A percentile compares a stretch with the other conserved stretches of the same genome.
Evolutionary conservation across 1,284 basidiomycete species (phyloP).

Genomic region (Pseudozyma sp.): DNA sequence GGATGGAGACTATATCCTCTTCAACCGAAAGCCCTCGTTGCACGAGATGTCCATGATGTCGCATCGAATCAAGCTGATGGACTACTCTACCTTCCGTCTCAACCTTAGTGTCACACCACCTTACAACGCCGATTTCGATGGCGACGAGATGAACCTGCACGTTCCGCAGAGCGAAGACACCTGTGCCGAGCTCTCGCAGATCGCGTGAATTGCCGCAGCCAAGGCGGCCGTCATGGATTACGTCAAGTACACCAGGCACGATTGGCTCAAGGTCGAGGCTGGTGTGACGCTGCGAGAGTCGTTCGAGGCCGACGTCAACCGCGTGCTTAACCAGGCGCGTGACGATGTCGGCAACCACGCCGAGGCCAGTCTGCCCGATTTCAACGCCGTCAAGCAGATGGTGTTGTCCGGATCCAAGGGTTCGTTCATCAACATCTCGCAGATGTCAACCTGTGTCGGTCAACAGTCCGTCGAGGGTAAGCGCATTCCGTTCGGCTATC

Average conservation of each 20-base stretch:
- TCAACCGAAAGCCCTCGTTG: conserved; percentile 97
- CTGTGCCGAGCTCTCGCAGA: conserved; percentile 95
- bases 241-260: conserved; percentile 64
- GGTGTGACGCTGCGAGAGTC: conserved; percentile 99
- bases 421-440: conserved; percentile 94
- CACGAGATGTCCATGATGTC: conserved; percentile 99
- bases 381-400: conserved; percentile 99
- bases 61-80: conserved; percentile 96
- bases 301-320: conserved; percentile 92
- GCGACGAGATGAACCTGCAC: conserved; percentile 97
- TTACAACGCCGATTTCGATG: conserved; percentile 80
- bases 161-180: conserved; percentile 99
- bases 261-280: conserved; percentile 70
- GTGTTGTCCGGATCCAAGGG: conserved; percentile 98
- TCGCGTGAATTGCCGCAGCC: conserved; percentile 91
- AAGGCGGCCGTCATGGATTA: conserved; percentile 72
- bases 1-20: conserved; percentile 90
- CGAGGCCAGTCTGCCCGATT: conserved; percentile 94
- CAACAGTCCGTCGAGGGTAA: conserved; percentile 98
- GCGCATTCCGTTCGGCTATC: conserved; percentile 98
- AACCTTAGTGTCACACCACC: conserved; percentile 84
- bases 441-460: conserved; percentile 99
- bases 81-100: conserved; percentile 97
- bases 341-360: conserved; percentile 94
- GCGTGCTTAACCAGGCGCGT: conserved; percentile 92